Evolutionary conservation across 495 filamentous ascomycete genomes (phyloP).

Genomic region (Massariosphaeria phaeospora): DNA sequence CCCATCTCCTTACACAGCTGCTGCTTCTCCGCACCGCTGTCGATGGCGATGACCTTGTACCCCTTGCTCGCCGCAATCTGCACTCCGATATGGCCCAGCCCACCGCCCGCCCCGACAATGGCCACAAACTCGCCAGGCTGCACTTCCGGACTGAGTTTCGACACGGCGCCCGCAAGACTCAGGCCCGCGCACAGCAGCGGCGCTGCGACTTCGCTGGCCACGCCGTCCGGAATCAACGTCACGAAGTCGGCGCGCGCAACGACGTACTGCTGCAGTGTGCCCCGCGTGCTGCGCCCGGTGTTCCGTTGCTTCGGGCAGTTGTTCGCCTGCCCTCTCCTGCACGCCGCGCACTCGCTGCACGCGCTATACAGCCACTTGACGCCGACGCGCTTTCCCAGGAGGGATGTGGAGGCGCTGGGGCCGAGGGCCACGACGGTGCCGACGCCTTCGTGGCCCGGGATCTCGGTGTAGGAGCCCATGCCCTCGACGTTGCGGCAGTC

Average conservation of each 20-base stretch:
- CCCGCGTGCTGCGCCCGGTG: constrained; percentile 85
- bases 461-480: constrained; percentile 76
- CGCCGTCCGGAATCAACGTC: constrained; percentile 67
- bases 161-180: constrained; percentile 64
- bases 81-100: constrained; percentile 71
- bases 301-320: constrained; percentile 63
- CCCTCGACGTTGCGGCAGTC: constrained; percentile 73
- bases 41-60: constrained; percentile 69
- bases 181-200: constrained; percentile 83
- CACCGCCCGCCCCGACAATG: constrained; percentile 84
- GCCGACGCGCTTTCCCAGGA: constrained; percentile 75
- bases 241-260: constrained; percentile 80
- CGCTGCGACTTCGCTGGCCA: constrained; percentile 59
- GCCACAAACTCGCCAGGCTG: constrained; percentile 72
- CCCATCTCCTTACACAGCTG: constrained; percentile 80
- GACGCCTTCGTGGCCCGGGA: constrained; percentile 75
- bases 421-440: constrained; percentile 78
- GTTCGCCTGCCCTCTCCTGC: constrained; percentile 69
- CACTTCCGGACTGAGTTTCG: constrained; percentile 16
- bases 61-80: constrained; percentile 87
- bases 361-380: constrained; percentile 35
- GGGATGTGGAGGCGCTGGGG: constrained; percentile 60
- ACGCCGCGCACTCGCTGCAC: constrained; percentile 19
- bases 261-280: constrained; percentile 85
- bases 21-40: constrained; percentile 71